Conservation (phyloP, 2,329 filamentous ascomycete species). For the Beauveria caledonica region DNA sequence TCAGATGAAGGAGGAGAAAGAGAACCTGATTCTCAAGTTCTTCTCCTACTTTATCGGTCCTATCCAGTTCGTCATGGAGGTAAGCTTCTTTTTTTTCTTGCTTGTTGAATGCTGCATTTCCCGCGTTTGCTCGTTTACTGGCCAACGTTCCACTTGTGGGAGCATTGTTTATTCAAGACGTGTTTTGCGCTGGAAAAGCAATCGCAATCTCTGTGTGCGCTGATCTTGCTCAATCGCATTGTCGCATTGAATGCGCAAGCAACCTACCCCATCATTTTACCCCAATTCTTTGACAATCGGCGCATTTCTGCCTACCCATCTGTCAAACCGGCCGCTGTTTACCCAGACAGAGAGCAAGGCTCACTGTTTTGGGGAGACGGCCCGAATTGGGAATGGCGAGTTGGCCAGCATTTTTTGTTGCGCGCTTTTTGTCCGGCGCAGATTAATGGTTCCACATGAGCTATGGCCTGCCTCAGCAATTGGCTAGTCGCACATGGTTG, state of each 20-base stretch:
- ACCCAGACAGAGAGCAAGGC: conserved; percentile 4
- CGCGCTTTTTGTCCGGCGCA: conserved; percentile 22
- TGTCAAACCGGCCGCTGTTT: not conserved
- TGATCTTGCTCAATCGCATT: not conserved
- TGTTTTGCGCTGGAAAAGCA: not conserved
- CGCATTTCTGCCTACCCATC: not conserved
- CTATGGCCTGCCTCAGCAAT: conserved; percentile 20
- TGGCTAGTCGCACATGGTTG: conserved; percentile 19
- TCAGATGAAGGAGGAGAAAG: conserved; percentile 86
- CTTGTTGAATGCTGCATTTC: not conserved
- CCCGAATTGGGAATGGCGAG: conserved; percentile 7
- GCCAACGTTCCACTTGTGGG: conserved; percentile 5
- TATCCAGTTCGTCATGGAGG: conserved; percentile 93
- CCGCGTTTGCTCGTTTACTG: not conserved
- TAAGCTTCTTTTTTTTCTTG: conserved; percentile 29
- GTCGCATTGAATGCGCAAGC: conserved; percentile 6
- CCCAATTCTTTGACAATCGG: not conserved
- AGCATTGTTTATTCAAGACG: not conserved
- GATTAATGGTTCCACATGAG: conserved; percentile 28
- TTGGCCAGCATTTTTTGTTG: conserved; percentile 16
- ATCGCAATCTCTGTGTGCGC: not conserved
- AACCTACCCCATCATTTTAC: not conserved
- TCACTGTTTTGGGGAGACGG: conserved; percentile 13
- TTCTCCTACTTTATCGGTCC: conserved; percentile 76
- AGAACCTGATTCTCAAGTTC: conserved; percentile 79